Percentiles rank a stretch among this genome's conserved stretches.
These are phyloP conservation scores for Orobanche coerulescens DNA, from an alignment of 257 asterid species.

Conservation along the genomic window DNA sequence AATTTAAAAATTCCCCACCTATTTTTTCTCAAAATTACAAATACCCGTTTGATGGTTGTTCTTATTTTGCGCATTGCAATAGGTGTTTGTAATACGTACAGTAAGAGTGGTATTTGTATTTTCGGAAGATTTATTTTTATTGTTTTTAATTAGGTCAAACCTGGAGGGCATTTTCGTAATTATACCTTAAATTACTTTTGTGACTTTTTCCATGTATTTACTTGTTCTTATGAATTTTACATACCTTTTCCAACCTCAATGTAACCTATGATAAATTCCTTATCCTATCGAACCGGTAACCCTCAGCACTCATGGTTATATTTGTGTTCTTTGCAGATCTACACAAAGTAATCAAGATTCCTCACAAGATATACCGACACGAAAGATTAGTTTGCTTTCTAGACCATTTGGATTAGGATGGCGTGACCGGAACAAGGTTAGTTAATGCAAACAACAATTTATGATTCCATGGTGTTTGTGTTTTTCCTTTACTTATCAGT, in stretches of 20 bases:
- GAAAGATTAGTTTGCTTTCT: slow-evolving; percentile 75
- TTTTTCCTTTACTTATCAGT: not conserved
- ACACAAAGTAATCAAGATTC: slow-evolving; percentile 52
- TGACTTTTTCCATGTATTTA: not conserved
- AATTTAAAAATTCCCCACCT: too few relatives aligned
- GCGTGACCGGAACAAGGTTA: slow-evolving; percentile 92
- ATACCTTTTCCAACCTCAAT: slow-evolving; percentile 8
- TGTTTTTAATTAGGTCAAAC: not conserved
- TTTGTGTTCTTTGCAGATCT: slow-evolving; percentile 42
- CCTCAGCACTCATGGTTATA: not conserved
- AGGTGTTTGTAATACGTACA: too few relatives aligned
- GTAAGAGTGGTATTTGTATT: not conserved
- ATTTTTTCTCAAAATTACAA: too few relatives aligned
- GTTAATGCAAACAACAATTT: slow-evolving; percentile 9
- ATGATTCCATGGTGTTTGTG: not conserved
- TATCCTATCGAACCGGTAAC: not conserved
- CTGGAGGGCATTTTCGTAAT: not conserved
- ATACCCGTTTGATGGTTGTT: too few relatives aligned
- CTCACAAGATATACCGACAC: slow-evolving; percentile 48
- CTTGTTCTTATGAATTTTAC: not conserved
- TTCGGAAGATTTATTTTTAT: not conserved
- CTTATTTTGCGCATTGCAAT: too few relatives aligned
- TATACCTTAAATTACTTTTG: not conserved
- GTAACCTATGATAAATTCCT: not conserved
- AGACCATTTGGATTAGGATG: slow-evolving; percentile 80